Conservation (phyloP, 176 grass and related monocot species). For the Carex parvula region DNA sequence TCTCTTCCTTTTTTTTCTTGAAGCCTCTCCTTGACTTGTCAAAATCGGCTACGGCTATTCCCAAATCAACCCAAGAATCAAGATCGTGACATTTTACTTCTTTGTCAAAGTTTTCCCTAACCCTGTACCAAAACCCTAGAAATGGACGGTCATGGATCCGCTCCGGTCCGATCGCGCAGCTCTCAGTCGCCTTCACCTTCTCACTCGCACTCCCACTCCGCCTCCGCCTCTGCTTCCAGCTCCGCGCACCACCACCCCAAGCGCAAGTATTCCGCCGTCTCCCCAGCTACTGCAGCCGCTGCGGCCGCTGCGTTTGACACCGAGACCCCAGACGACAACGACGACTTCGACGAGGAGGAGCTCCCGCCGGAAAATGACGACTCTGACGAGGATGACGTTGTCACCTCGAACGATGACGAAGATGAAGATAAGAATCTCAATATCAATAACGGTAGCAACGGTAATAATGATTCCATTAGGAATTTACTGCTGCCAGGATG, state of each 20-base stretch:
- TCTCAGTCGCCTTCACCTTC: constrained; percentile 41
- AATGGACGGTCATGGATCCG: constrained; percentile 72
- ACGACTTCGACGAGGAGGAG: constrained; percentile 38
- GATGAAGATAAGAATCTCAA: constrained; percentile 38
- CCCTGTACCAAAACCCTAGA: constrained; percentile 26
- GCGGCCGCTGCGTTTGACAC: constrained; percentile 39
- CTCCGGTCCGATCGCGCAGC: constrained; percentile 31
- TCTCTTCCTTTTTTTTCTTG: too few relatives aligned
- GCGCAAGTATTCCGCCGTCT: constrained; percentile 67
- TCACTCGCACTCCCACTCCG: constrained; percentile 62
- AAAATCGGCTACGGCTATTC: too few relatives aligned
- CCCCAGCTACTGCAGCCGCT: constrained; percentile 22
- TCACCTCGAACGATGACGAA: constrained; percentile 48
- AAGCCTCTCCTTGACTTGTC: too few relatives aligned
- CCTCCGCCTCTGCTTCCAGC: constrained; percentile 79
- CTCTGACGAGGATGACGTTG: constrained; percentile 23
- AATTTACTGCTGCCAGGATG: constrained; percentile 38
- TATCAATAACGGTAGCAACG: constrained; percentile 19
- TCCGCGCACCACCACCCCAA: constrained; percentile 74
- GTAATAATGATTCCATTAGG: constrained; percentile 39
- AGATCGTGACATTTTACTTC: too few relatives aligned
- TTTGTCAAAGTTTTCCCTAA: background rate
- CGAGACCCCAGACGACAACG: constrained; percentile 40
- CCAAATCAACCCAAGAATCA: too few relatives aligned
- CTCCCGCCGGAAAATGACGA: constrained; percentile 11